Evolutionary conservation across 805 yeast species (phyloP).

Genomic region (Yarrowia porcina): DNA sequence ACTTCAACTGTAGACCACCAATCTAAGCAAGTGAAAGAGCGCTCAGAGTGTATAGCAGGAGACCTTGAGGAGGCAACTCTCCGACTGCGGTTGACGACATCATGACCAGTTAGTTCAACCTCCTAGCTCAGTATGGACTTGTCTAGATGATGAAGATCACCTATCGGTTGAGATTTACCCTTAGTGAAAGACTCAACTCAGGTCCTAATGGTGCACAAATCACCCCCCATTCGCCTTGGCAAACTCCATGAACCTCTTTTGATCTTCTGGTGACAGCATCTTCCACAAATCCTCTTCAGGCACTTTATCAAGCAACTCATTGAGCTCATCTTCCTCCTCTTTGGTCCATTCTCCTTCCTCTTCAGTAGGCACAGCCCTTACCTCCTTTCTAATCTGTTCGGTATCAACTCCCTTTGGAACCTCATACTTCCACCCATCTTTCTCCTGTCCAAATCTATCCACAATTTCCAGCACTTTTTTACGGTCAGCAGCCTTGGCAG

Average conservation of each 20-base stretch:
- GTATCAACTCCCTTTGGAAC: conserved; percentile 15
- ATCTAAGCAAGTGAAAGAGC: too few species aligned
- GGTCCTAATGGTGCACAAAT: too few species aligned
- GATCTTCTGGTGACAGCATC: conserved; percentile 28
- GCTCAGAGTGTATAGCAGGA: too few species aligned
- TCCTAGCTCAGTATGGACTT: too few species aligned
- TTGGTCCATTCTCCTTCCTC: background rate
- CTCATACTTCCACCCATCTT: conserved; percentile 29
- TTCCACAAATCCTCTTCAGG: conserved; percentile 28
- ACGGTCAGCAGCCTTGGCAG: conserved; percentile 24
- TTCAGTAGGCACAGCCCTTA: background rate
- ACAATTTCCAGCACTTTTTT: conserved; percentile 26
- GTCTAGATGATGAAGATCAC: too few species aligned
- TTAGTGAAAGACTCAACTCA: too few species aligned
- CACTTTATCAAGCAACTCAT: conserved; percentile 27
- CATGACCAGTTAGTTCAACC: too few species aligned
- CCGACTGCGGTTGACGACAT: too few species aligned
- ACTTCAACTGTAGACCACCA: too few species aligned
- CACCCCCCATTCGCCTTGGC: conserved; percentile 2
- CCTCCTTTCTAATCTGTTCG: background rate
- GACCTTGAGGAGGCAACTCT: too few species aligned
- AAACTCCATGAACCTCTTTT: conserved; percentile 15
- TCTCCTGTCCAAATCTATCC: conserved; percentile 1
- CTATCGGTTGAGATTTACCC: too few species aligned
- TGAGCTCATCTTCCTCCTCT: conserved; percentile 27